Base-by-base conservation (phyloP, 805 yeast genomes). In the Zygosaccharomyces lentus region DNA sequence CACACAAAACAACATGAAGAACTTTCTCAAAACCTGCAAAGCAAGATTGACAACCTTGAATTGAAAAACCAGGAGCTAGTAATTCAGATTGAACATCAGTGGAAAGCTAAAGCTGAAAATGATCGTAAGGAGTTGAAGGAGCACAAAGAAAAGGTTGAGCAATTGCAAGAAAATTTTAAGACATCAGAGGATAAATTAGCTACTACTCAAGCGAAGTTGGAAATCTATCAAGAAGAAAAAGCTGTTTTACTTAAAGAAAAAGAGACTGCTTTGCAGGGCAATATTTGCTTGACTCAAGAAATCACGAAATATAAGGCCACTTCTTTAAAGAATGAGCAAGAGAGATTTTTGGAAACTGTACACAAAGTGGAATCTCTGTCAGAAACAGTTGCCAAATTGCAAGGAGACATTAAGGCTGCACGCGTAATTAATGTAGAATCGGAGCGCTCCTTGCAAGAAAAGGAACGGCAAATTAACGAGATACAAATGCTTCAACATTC, bases 41-140 rank as follows among this genome's bases (percentile, higher is more conserved):
- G 32, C 17, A 34, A 41, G 19, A 9, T 45, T 4, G 45, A 47
- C 9, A 30, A 15, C 6, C 35, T 45, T 9, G 30, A 34, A 27
- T 9, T 27, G 26, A 44, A 40, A 29, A 41, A 38, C 15, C 40
- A 30, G 17, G 31, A 32, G 15, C 24, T 54, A 23, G 23, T 30
- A 17, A 42, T 46, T 15, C 37, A 41, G 13, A 50, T 55, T 19
- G 55, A 54, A 24, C 45, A 36, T n/a, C 40, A 54, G 16, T 54
- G 52, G 50, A 52, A 54, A 32, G 32, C 42, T 2, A 32, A 41
- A 8, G 38, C 50, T 4, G 48, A 46, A 9, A 43, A 30, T 37
- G 52, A 30, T 24, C 41, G 17, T 13, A 36, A 41, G 26, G 47
- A 43, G 35, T 39, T 15, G 24, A 31, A 16, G 10, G 30, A 37